phyloP scores from a whole-genome alignment of 495 filamentous ascomycete species.

The Apiosordaria backusii region DNA sequence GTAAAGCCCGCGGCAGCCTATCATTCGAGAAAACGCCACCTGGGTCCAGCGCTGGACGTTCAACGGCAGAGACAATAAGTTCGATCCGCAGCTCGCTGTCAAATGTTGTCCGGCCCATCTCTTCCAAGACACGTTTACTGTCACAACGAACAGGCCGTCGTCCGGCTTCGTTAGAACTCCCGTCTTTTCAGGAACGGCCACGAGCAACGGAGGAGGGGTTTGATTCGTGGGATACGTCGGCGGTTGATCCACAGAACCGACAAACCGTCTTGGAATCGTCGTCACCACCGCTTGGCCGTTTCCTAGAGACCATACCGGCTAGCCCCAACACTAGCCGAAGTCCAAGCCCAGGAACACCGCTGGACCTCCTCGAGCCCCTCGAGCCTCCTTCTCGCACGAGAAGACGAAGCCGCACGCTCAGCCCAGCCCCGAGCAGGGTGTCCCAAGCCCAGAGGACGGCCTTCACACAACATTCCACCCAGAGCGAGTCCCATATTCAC shows the following conservation, averaged over 20 bases:
- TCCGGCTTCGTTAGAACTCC: conserved; percentile 37
- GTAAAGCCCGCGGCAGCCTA: conserved; percentile 23
- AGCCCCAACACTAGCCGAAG: conserved; percentile 51
- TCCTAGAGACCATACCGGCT: conserved; percentile 59
- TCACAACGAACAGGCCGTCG: conserved; percentile 30
- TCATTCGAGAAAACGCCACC: conserved; percentile 36
- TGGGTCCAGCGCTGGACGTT: conserved; percentile 40
- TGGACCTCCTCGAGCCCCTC: conserved; percentile 43
- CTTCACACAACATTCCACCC: conserved; percentile 35
- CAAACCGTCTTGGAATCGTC: conserved; percentile 50
- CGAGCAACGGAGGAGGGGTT: conserved; percentile 52
- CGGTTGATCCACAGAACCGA: conserved; percentile 55
- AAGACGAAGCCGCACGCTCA: conserved; percentile 44
- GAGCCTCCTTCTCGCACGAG: conserved; percentile 17
- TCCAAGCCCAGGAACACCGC: conserved; percentile 44
- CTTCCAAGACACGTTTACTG: conserved; percentile 48
- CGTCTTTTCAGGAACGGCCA: conserved; percentile 28
- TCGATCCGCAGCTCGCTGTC: conserved; percentile 54
- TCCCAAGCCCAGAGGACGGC: conserved; percentile 30
- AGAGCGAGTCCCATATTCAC: conserved; percentile 74
- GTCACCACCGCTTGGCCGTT: conserved; percentile 39
- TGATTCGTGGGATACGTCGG: conserved; percentile 66
- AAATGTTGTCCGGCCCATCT: conserved; percentile 47
- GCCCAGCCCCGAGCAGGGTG: conserved; percentile 32
- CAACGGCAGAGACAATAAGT: conserved; percentile 46